A percentile compares a stretch with the other conserved stretches of the same genome.
Conservation (phyloP, 2,329 filamentous ascomycete species). For the Ceratocystis diversiconidia region DNA sequence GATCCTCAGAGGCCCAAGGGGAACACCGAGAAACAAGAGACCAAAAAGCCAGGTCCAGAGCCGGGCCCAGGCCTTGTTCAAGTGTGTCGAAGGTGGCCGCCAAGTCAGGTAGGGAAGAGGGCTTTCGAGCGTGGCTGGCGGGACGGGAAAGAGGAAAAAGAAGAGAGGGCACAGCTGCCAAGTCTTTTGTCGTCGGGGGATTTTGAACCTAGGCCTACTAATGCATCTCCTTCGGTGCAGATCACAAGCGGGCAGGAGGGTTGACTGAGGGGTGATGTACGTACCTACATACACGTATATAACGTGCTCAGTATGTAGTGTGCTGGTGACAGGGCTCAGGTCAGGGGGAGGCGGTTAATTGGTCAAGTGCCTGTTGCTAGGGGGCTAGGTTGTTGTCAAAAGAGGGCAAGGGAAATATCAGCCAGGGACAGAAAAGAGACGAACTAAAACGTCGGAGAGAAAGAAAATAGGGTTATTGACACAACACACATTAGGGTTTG, state of each 20-base stretch:
- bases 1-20: background rate
- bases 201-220: background rate
- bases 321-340: background rate
- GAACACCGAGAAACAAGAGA: background rate
- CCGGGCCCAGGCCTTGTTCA: no score
- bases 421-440: no score
- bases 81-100: background rate
- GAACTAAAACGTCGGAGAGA: no score
- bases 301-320: background rate
- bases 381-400: background rate
- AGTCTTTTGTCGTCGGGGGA: background rate
- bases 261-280: background rate
- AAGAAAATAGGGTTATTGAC: no score
- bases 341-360: background rate
- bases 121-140: background rate
- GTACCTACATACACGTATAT: background rate
- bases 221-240: background rate
- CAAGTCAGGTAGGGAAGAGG: background rate
- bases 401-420: no score
- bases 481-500: no score
- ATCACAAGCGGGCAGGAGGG: background rate
- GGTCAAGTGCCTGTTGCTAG: background rate
- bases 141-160: background rate
- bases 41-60: background rate
- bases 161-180: background rate